Conservation (phyloP, 495 filamentous ascomycete genomes). For the Neurospora sp. region DNA sequence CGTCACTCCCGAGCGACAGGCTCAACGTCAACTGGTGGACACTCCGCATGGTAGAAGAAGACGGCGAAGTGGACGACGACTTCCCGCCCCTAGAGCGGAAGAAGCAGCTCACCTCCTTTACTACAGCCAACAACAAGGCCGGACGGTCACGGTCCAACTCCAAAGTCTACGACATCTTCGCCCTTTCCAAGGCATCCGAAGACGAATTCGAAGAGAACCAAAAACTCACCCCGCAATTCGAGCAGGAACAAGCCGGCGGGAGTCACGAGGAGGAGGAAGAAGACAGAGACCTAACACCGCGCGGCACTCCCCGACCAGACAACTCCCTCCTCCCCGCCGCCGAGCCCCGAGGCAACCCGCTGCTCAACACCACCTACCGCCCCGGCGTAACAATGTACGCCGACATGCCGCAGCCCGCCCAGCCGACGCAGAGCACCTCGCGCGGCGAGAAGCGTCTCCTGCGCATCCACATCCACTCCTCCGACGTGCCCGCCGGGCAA, state of each 20-base stretch:
- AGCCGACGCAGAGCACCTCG: constrained; percentile 39
- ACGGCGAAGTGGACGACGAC: constrained; percentile 87
- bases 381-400: constrained; percentile 47
- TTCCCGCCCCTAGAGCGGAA: constrained; percentile 79
- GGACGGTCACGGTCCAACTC: constrained; percentile 62
- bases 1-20: constrained; percentile 55
- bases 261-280: constrained; percentile 24
- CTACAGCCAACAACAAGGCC: constrained; percentile 74
- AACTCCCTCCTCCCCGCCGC: constrained; percentile 15
- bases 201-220: constrained; percentile 72
- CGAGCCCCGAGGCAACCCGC: constrained; percentile 46
- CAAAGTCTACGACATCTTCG: constrained; percentile 89
- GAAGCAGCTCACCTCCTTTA: constrained; percentile 73
- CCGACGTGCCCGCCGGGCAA: constrained; percentile 50
- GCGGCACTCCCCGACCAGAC: constrained; percentile 36
- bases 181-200: constrained; percentile 70
- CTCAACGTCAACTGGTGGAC: constrained; percentile 87
- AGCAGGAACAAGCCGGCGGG: constrained; percentile 42
- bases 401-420: constrained; percentile 53
- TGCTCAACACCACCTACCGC: constrained; percentile 47
- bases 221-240: constrained; percentile 59
- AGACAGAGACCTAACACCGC: constrained; percentile 28
- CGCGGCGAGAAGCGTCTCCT: constrained; percentile 75
- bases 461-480: constrained; percentile 65
- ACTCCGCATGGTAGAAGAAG: constrained; percentile 80